Evolutionary conservation across 108 stramenopile species (phyloP), one percentile per base, ranked within the genome.

Genomic region (Seminavis robusta): DNA sequence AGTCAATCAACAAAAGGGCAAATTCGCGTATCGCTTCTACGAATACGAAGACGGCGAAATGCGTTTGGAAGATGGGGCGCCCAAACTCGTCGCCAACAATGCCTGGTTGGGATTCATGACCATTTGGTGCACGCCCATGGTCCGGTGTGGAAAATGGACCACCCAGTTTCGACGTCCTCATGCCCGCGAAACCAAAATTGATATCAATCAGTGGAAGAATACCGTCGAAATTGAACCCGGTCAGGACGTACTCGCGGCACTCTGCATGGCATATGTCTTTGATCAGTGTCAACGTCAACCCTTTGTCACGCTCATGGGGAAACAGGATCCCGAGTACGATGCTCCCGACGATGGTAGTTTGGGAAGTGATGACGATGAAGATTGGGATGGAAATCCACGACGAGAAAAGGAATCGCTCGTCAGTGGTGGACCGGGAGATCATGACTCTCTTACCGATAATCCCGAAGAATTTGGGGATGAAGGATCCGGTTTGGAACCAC

Each of bases 41-140:
- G 43, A 46, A 31, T 16, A 45, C 25, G 45, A 59, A 7, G 21
- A 24, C 7, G n/a, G n/a, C n/a, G n/a, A n/a, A n/a, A n/a, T n/a
- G n/a, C n/a, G n/a, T n/a, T n/a, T n/a, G n/a, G 24, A 59, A 20
- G 15, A n/a, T 6, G 28, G 27, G 3, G 30, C 40, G 16, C 40
- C 57, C 15, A 23, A 44, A 7, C 25, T 59, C 44, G 27, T 42
- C n/a, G 57, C 57, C 2, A 31, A 59, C 11, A 59, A 75, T 50
- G 68, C 67, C 2, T 75, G 74, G 74, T 30, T 68, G 37, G 74
- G 74, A 28, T 68, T 69, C 40, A 75, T 75, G 74, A 68, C 56
- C 15, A 63, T 67, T 30, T 75, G 74, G 40, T 75, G 74, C 41
- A 75, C 74, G 3, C 60, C 60, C 9, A 63, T 62, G 47, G 60